Conservation (phyloP, 1,139 yeast species). For the Pichia sp. region DNA sequence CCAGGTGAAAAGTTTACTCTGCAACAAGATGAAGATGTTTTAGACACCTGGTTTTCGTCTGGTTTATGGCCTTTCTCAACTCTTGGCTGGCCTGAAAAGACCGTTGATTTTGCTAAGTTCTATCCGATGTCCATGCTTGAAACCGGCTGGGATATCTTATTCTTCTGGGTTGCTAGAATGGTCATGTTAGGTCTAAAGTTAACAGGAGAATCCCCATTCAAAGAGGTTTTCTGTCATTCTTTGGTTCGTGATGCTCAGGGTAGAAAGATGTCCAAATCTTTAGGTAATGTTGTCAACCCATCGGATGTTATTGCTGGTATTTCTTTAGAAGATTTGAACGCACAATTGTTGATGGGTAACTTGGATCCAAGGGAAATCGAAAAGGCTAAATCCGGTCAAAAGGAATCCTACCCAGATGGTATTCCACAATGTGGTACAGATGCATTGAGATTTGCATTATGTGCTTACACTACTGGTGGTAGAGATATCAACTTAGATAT, state of each 20-base stretch:
- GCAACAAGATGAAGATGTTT: conserved; percentile 95
- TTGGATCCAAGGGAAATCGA: conserved; percentile 84
- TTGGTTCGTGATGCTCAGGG: conserved; percentile 99
- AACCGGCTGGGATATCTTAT: conserved; percentile 98
- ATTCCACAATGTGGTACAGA: conserved; percentile 99
- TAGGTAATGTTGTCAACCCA: conserved; percentile 96
- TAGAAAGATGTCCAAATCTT: conserved; percentile 95
- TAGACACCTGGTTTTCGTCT: conserved; percentile 98
- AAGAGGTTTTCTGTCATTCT: conserved; percentile 96
- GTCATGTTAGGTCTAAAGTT: conserved; percentile 84
- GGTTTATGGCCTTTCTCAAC: conserved; percentile 98
- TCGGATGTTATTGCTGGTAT: conserved; percentile 90
- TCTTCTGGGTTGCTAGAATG: conserved; percentile 99
- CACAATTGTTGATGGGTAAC: conserved; percentile 74
- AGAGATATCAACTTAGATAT: conserved; percentile 96
- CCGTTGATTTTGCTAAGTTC: conserved; percentile 70
- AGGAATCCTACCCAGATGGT: conserved; percentile 88
- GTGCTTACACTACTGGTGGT: conserved; percentile 99
- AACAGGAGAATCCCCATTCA: conserved; percentile 89
- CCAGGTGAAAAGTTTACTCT: conserved; percentile 66
- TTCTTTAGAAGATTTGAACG: conserved; percentile 72
- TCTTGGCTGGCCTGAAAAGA: conserved; percentile 86
- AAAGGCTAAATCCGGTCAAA: conserved; percentile 87
- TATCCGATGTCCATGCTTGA: conserved; percentile 92
- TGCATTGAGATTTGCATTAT: conserved; percentile 94